Conservation (phyloP, 73 alveolate species). For the Tetrahymena malaccensis region DNA sequence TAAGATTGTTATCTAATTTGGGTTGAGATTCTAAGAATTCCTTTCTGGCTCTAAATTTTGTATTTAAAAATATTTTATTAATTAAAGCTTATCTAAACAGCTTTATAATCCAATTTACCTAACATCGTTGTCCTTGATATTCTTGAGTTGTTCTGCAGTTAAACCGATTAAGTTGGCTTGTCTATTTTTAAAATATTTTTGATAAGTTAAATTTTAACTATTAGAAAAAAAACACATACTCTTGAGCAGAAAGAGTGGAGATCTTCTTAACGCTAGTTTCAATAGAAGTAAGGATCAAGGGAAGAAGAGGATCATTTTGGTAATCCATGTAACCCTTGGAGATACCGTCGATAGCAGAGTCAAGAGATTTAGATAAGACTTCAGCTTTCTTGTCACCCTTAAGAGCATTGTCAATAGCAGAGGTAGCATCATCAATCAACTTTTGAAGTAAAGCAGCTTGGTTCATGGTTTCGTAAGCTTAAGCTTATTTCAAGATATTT, state of each 20-base stretch:
- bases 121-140: neutral
- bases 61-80: neutral
- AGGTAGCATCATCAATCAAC: conserved; percentile 23
- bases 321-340: conserved; percentile 39
- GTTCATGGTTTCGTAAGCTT: conserved; percentile 26
- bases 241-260: conserved; percentile 11
- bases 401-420: conserved; percentile 18
- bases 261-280: conserved; percentile 23
- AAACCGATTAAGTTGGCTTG: neutral
- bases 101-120: neutral
- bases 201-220: neutral
- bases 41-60: neutral
- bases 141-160: neutral
- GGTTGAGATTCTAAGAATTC: neutral
- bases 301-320: conserved; percentile 28
- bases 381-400: conserved; percentile 2
- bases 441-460: conserved; percentile 18
- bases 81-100: neutral
- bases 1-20: neutral
- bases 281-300: conserved; percentile 18
- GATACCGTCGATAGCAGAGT: conserved; percentile 29
- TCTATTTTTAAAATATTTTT: neutral
- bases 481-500: conserved; percentile 24
- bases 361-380: neutral
- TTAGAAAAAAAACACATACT: neutral